phyloP scores from a whole-genome alignment of 1,284 basidiomycete genomes.

The Ganoderma multipileum region DNA sequence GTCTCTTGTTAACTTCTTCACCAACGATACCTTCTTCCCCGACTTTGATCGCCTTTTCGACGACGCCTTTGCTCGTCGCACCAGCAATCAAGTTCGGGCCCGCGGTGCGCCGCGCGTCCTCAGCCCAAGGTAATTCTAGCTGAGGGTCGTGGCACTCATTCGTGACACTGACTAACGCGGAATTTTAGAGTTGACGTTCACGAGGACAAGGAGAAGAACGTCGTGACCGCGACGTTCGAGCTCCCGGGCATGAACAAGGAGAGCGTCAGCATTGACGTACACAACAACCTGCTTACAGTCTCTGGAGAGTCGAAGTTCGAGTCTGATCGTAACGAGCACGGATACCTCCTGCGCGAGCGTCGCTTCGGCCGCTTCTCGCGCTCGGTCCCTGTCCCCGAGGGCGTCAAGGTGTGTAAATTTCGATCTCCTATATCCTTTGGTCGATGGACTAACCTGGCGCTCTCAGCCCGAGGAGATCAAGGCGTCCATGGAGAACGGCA shows the following conservation, averaged over 20 bases:
- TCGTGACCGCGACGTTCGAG: conserved; percentile 57
- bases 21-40: neutral
- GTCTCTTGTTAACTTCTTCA: neutral
- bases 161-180: neutral
- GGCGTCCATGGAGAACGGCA: conserved; percentile 49
- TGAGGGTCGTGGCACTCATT: neutral
- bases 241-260: conserved; percentile 54
- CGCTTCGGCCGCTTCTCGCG: conserved; percentile 52
- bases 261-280: conserved; percentile 51
- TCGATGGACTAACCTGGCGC: neutral
- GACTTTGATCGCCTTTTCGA: conserved; percentile 39
- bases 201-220: conserved; percentile 48
- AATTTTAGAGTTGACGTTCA: conserved; percentile 48
- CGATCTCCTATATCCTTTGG: neutral
- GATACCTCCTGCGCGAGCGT: conserved; percentile 54
- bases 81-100: conserved; percentile 18
- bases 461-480: conserved; percentile 47
- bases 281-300: conserved; percentile 49
- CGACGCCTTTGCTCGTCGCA: conserved; percentile 45
- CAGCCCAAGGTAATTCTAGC: conserved; percentile 21
- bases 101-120: conserved; percentile 25
- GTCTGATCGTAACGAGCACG: conserved; percentile 44
- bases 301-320: conserved; percentile 47
- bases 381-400: conserved; percentile 48
- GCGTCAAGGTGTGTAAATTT: conserved; percentile 45